A percentile compares a stretch with the other conserved stretches of the same genome.
phyloP scores from a whole-genome alignment of 139 green algal species.

The Nannochloris sp. region DNA sequence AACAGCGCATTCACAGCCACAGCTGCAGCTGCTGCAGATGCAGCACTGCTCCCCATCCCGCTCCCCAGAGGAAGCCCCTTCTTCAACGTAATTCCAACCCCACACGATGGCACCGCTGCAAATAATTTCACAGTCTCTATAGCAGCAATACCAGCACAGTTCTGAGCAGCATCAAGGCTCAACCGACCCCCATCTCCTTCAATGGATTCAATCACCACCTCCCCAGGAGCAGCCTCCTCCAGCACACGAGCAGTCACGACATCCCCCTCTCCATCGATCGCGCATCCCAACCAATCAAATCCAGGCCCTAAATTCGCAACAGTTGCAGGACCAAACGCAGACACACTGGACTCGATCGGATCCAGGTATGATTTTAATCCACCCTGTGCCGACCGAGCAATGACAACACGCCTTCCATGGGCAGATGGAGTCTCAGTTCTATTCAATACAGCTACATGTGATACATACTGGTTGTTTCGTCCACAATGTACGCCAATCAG shows the following conservation, averaged over 20 bases:
- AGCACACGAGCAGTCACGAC: slow-evolving; percentile 64
- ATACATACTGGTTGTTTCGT: no score
- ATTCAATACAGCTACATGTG: no score
- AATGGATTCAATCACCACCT: slow-evolving; percentile 81
- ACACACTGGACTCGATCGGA: slow-evolving; percentile 18
- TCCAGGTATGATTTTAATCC: slow-evolving; percentile 4
- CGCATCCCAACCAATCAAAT: slow-evolving; percentile 97
- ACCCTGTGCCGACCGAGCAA: no score
- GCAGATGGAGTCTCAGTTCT: no score
- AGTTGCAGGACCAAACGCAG: slow-evolving; percentile 87
- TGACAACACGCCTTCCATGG: neutral
- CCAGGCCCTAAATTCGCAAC: slow-evolving; percentile 94
- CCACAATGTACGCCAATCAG: no score
- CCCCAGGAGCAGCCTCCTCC: slow-evolving; percentile 42
- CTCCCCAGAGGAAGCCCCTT: slow-evolving; percentile 93
- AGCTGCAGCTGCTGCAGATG: slow-evolving; percentile 76
- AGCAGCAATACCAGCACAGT: slow-evolving; percentile 92
- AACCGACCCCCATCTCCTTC: slow-evolving; percentile 80
- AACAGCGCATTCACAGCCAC: slow-evolving; percentile 89
- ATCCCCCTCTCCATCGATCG: slow-evolving; percentile 87
- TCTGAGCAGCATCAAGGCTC: slow-evolving; percentile 62
- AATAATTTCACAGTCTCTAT: slow-evolving; percentile 76
- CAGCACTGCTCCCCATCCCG: slow-evolving; percentile 83
- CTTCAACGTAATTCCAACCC: slow-evolving; percentile 67
- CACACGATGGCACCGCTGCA: slow-evolving; percentile 51